These are phyloP conservation scores for Diaporthe velutina DNA, from an alignment of 2,329 filamentous ascomycete species.

Conservation along the genomic window DNA sequence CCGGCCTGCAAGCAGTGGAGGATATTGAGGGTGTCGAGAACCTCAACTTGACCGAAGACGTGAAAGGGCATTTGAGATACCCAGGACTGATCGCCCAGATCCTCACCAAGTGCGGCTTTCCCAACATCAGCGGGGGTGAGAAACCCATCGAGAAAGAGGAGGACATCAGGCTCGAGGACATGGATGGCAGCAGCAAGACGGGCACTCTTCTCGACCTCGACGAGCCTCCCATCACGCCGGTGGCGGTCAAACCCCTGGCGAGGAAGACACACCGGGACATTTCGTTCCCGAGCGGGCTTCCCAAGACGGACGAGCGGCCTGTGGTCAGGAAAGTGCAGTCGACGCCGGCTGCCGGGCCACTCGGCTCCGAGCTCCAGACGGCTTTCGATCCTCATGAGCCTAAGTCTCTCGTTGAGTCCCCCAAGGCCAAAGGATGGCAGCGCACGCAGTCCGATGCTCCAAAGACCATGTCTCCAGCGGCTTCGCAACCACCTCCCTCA, in stretches of 20 bases:
- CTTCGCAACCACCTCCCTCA: constrained; percentile 1
- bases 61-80: constrained; percentile 56
- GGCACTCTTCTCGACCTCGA: constrained; percentile 59
- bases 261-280: constrained; percentile 32
- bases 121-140: constrained; percentile 57
- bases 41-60: constrained; percentile 64
- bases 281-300: constrained; percentile 36
- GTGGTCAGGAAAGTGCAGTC: constrained; percentile 35
- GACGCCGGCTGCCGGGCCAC: neutral
- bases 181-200: constrained; percentile 46
- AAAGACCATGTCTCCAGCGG: neutral
- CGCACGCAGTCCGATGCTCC: neutral
- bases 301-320: constrained; percentile 18
- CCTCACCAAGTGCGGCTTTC: constrained; percentile 64
- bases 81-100: constrained; percentile 63
- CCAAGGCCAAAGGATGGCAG: neutral
- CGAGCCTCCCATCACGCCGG: constrained; percentile 30
- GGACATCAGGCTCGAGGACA: constrained; percentile 51
- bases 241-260: constrained; percentile 29
- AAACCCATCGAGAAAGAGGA: constrained; percentile 65
- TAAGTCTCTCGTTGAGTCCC: constrained; percentile 1
- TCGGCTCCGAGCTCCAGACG: neutral
- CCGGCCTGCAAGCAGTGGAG: constrained; percentile 81
- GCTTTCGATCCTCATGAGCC: constrained; percentile 5
- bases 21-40: constrained; percentile 75